Percentiles rank a stretch among this genome's conserved stretches.
phyloP scores from a whole-genome alignment of 2,329 filamentous ascomycete species.

The Byssoonygena ceratinophila region DNA sequence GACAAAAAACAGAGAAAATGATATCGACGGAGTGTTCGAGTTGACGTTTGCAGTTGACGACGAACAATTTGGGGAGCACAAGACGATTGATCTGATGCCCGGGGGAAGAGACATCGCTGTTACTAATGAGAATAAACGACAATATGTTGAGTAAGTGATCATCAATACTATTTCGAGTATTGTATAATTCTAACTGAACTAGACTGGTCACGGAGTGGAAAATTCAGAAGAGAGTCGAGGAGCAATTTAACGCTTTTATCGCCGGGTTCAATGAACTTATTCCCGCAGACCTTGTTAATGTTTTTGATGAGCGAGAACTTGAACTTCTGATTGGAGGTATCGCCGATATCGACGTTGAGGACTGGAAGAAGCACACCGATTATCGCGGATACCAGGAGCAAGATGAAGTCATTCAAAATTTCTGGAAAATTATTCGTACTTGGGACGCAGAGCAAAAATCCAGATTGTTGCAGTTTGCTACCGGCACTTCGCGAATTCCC shows the following conservation, averaged over 20 bases:
- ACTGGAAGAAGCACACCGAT: slow-evolving; percentile 99
- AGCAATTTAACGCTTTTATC: slow-evolving; percentile 97
- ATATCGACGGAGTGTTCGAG: slow-evolving; percentile 89
- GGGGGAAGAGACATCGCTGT: slow-evolving; percentile 85
- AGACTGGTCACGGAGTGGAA: slow-evolving; percentile 96
- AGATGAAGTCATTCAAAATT: slow-evolving; percentile 94
- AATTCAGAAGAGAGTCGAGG: slow-evolving; percentile 94
- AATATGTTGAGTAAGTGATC: slow-evolving; percentile 74
- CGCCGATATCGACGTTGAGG: slow-evolving; percentile 98
- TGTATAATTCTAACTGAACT: not conserved
- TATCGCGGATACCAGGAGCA: slow-evolving; percentile 97
- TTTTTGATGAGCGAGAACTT: slow-evolving; percentile 95
- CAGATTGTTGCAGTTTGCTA: slow-evolving; percentile 88
- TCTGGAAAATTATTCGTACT: slow-evolving; percentile 89
- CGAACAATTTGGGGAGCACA: slow-evolving; percentile 89
- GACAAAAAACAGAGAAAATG: slow-evolving; percentile 60
- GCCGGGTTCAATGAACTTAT: slow-evolving; percentile 97
- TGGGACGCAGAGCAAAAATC: slow-evolving; percentile 99
- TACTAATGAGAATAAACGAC: slow-evolving; percentile 96
- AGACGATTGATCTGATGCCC: slow-evolving; percentile 86
- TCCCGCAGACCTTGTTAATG: slow-evolving; percentile 89
- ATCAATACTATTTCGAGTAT: not conserved
- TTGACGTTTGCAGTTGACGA: slow-evolving; percentile 96
- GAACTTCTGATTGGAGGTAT: slow-evolving; percentile 96
- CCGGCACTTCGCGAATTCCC: slow-evolving; percentile 91